A percentile compares a stretch with the other conserved stretches of the same genome.
These are phyloP conservation scores for Erigeron canadensis DNA, from an alignment of 129 eudicot genomes.

Conservation along the genomic window DNA sequence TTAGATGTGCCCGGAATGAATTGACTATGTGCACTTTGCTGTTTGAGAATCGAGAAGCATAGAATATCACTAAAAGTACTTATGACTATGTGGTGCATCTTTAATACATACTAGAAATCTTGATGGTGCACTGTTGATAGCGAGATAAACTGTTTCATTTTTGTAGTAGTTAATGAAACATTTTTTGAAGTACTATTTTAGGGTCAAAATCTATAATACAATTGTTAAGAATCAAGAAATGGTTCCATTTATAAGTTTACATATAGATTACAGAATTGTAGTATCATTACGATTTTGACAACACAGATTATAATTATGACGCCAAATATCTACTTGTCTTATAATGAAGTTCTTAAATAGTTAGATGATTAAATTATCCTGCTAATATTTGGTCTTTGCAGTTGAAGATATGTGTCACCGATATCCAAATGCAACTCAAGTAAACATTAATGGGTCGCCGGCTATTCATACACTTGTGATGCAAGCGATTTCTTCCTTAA, in stretches of 20 bases:
- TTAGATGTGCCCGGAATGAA: too few relatives aligned
- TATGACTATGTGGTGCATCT: background rate
- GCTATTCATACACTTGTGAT: constrained; percentile 63
- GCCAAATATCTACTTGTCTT: background rate
- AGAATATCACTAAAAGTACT: background rate
- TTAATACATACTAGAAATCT: background rate
- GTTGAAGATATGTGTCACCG: constrained; percentile 96
- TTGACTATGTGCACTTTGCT: too few relatives aligned
- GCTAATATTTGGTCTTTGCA: constrained; percentile 30
- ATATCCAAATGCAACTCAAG: constrained; percentile 81
- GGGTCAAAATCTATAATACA: background rate
- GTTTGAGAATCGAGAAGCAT: background rate
- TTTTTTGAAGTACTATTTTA: too few relatives aligned
- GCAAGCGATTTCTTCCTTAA: constrained; percentile 68
- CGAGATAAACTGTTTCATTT: too few relatives aligned
- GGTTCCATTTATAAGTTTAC: background rate
- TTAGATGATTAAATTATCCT: constrained; percentile 18
- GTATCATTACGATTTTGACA: background rate
- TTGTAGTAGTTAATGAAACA: too few relatives aligned
- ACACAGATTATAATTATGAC: background rate
- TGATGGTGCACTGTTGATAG: background rate
- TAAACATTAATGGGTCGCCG: constrained; percentile 68
- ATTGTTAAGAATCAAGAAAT: background rate
- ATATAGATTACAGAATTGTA: background rate
- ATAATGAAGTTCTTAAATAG: constrained; percentile 16